Percentiles rank a stretch among this genome's conserved stretches.
Evolutionary conservation across 352 stramenopile genomes (phyloP).

Genomic region (Nothophytophthora sp.): DNA sequence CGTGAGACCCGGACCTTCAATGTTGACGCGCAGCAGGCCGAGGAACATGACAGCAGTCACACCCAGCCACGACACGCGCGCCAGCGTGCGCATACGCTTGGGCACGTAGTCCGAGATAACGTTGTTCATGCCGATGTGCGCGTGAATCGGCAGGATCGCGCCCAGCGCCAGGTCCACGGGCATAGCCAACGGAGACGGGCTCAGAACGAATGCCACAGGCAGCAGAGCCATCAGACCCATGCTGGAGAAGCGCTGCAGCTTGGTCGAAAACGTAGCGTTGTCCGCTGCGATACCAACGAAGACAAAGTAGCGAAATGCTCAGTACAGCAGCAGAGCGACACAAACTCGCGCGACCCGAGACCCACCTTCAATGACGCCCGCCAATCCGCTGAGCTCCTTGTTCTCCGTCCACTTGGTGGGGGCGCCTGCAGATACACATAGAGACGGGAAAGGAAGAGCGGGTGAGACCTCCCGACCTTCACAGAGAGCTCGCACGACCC

Average conservation of each 20-base stretch:
- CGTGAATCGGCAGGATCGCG: slow-evolving; percentile 87
- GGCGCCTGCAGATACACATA: slow-evolving; percentile 33
- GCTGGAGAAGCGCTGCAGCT: slow-evolving; percentile 67
- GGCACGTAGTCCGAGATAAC: slow-evolving; percentile 95
- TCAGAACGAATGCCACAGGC: slow-evolving; percentile 74
- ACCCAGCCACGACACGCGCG: slow-evolving; percentile 67
- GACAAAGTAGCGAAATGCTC: not conserved
- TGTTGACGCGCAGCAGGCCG: slow-evolving; percentile 83
- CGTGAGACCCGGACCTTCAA: slow-evolving; percentile 83
- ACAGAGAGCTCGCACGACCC: not conserved
- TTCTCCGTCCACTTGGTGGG: slow-evolving; percentile 81
- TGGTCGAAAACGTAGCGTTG: slow-evolving; percentile 66
- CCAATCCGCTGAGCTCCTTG: slow-evolving; percentile 68
- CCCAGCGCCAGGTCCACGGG: slow-evolving; percentile 83
- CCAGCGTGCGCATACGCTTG: slow-evolving; percentile 62
- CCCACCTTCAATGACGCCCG: slow-evolving; percentile 71
- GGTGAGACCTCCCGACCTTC: slow-evolving; percentile 31
- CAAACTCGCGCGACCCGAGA: too few relatives aligned
- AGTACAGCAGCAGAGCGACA: too few relatives aligned
- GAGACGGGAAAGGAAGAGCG: too few relatives aligned
- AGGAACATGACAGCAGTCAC: slow-evolving; percentile 82
- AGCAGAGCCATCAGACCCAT: slow-evolving; percentile 56
- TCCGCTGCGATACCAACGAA: slow-evolving; percentile 43
- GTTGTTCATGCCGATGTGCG: slow-evolving; percentile 94
- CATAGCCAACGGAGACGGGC: slow-evolving; percentile 66